Evolutionary conservation across 2,329 filamentous ascomycete genomes (phyloP).

Genomic region (Colletotrichum nymphaeae): DNA sequence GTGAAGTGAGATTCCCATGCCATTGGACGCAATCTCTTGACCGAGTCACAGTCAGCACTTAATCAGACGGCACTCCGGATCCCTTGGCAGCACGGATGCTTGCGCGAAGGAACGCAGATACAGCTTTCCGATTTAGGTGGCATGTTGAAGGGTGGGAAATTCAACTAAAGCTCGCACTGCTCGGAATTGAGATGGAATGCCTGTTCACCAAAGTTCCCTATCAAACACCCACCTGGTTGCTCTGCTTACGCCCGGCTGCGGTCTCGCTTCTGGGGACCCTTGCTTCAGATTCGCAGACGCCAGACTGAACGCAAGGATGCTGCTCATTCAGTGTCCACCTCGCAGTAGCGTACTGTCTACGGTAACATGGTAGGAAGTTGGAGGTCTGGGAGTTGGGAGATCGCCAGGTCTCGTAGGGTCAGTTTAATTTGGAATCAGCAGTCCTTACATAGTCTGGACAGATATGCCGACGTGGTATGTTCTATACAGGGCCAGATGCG

Average conservation of each 20-base stretch:
- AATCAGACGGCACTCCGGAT: neutral
- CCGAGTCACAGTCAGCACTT: constrained; percentile 9
- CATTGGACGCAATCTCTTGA: neutral
- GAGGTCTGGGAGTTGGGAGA: neutral
- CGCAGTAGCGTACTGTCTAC: constrained; percentile 13
- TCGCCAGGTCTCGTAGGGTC: constrained; percentile 22
- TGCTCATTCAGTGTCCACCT: constrained; percentile 1
- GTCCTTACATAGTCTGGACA: neutral
- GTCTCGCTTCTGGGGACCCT: constrained; percentile 19
- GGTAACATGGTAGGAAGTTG: neutral
- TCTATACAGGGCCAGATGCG: neutral
- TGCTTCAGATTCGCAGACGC: constrained; percentile 9
- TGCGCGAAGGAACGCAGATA: neutral
- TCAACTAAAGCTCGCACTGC: neutral
- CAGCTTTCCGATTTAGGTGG: neutral
- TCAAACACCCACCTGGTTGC: constrained; percentile 3
- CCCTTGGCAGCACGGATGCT: neutral
- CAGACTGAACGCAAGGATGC: constrained; percentile 11
- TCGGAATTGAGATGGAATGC: neutral
- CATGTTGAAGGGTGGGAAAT: neutral
- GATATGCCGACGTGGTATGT: neutral
- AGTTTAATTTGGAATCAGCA: constrained; percentile 12
- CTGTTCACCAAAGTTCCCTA: constrained; percentile 18
- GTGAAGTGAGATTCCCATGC: neutral
- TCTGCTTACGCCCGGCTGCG: constrained; percentile 24